Conservation (phyloP, 1,284 basidiomycete genomes). For the Vanrija sp. region DNA sequence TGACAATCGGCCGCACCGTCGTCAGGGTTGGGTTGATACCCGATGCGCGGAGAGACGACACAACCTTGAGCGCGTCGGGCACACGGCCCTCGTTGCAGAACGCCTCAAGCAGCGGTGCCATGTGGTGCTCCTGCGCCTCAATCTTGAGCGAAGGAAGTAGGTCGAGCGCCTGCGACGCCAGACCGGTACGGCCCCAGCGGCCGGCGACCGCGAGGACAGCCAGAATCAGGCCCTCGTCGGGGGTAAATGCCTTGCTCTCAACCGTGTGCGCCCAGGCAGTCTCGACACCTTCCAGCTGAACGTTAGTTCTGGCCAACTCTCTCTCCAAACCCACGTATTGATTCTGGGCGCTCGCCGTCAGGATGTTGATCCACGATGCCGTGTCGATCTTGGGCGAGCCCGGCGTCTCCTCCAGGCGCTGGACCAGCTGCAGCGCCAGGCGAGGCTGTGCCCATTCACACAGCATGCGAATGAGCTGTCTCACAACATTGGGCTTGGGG, state of each 20-base stretch:
- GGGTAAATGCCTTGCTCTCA: slow-evolving; percentile 55
- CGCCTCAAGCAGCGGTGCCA: slow-evolving; percentile 45
- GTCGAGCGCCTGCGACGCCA: slow-evolving; percentile 64
- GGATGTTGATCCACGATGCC: slow-evolving; percentile 32
- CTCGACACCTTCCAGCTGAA: slow-evolving; percentile 64
- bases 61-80: slow-evolving; percentile 39
- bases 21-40: slow-evolving; percentile 31
- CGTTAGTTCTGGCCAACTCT: neutral
- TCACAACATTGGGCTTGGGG: slow-evolving; percentile 12
- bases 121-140: slow-evolving; percentile 56
- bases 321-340: slow-evolving; percentile 33
- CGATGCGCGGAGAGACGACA: slow-evolving; percentile 29
- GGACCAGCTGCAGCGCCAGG: slow-evolving; percentile 32
- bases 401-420: slow-evolving; percentile 19
- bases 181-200: slow-evolving; percentile 62
- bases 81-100: slow-evolving; percentile 41
- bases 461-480: slow-evolving; percentile 20
- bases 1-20: slow-evolving; percentile 52
- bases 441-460: slow-evolving; percentile 36
- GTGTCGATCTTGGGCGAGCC: slow-evolving; percentile 9
- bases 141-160: slow-evolving; percentile 55
- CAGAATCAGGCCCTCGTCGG: slow-evolving; percentile 70
- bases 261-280: slow-evolving; percentile 63
- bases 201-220: slow-evolving; percentile 68
- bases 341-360: slow-evolving; percentile 31